A percentile compares a stretch with the other conserved stretches of the same genome.
These are phyloP conservation scores for Fusarium longipes DNA, from an alignment of 2,329 filamentous ascomycete species.

Conservation along the genomic window DNA sequence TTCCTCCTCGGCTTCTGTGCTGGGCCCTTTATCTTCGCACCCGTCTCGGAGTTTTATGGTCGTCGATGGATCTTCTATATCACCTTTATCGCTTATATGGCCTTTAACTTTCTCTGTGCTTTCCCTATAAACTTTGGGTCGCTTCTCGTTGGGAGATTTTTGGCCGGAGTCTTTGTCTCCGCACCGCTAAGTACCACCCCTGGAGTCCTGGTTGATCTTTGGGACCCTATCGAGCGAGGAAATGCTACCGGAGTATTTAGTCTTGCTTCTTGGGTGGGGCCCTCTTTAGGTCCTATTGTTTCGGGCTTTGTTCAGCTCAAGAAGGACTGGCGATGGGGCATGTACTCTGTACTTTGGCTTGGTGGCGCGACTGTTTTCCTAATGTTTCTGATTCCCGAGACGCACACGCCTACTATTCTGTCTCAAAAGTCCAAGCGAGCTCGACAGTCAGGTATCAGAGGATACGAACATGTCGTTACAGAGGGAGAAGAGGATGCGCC, in stretches of 20 bases:
- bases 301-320: slow-evolving; percentile 68
- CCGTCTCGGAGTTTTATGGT: slow-evolving; percentile 68
- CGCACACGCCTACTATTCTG: slow-evolving; percentile 62
- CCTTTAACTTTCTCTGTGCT: slow-evolving; percentile 65
- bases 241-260: slow-evolving; percentile 66
- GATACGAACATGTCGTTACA: slow-evolving; percentile 64
- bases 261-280: slow-evolving; percentile 65
- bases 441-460: slow-evolving; percentile 59
- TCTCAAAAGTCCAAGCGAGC: slow-evolving; percentile 65
- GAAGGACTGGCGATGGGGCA: slow-evolving; percentile 65
- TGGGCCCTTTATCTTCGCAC: slow-evolving; percentile 69
- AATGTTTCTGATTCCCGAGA: slow-evolving; percentile 70
- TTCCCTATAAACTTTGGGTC: slow-evolving; percentile 65
- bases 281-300: slow-evolving; percentile 64
- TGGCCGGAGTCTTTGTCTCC: slow-evolving; percentile 66
- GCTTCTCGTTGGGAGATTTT: slow-evolving; percentile 65
- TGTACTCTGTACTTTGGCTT: slow-evolving; percentile 61
- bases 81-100: slow-evolving; percentile 60
- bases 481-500: slow-evolving; percentile 59
- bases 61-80: slow-evolving; percentile 64
- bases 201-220: slow-evolving; percentile 65
- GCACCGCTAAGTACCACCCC: slow-evolving; percentile 61
- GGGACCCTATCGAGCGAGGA: slow-evolving; percentile 62
- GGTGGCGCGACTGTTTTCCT: slow-evolving; percentile 54
- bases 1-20: slow-evolving; percentile 68